Conservation (phyloP, 139 green algal species). For the Chlorella sorokiniana region DNA sequence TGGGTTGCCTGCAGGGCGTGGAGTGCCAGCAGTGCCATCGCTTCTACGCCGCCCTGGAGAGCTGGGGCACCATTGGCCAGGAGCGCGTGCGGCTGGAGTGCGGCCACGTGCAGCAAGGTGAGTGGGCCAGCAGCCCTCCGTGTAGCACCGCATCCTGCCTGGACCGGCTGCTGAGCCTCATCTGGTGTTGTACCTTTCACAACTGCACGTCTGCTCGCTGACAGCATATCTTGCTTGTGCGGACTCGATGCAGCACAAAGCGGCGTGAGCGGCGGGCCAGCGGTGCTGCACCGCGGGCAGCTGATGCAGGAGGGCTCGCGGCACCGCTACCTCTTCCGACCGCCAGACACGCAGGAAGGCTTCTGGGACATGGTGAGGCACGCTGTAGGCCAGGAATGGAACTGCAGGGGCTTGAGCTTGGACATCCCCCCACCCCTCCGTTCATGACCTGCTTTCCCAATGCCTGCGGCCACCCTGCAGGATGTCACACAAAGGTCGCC, state of each 20-base stretch:
- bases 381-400: neutral
- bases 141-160: neutral
- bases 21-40: slow-evolving; percentile 52
- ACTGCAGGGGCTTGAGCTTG: neutral
- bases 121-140: too few relatives aligned
- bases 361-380: slow-evolving; percentile 57
- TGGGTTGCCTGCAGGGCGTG: slow-evolving; percentile 9
- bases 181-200: neutral
- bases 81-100: slow-evolving; percentile 9
- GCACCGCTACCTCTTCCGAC: slow-evolving; percentile 48
- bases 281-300: neutral
- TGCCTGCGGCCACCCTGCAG: neutral
- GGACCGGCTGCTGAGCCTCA: neutral
- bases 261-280: neutral
- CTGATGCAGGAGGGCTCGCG: slow-evolving; percentile 48
- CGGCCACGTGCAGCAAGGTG: slow-evolving; percentile 27
- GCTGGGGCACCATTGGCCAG: slow-evolving; percentile 36
- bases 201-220: neutral
- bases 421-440: neutral
- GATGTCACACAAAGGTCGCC: slow-evolving; percentile 19
- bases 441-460: neutral
- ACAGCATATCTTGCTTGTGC: neutral
- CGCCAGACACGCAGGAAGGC: slow-evolving; percentile 49
- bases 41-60: slow-evolving; percentile 54
- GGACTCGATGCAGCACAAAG: neutral